Evolutionary conservation across 225 moss, liverwort and hornwort species (phyloP), one percentile per base, ranked within the genome.

Genomic region (Pseudoscleropodium purum): DNA sequence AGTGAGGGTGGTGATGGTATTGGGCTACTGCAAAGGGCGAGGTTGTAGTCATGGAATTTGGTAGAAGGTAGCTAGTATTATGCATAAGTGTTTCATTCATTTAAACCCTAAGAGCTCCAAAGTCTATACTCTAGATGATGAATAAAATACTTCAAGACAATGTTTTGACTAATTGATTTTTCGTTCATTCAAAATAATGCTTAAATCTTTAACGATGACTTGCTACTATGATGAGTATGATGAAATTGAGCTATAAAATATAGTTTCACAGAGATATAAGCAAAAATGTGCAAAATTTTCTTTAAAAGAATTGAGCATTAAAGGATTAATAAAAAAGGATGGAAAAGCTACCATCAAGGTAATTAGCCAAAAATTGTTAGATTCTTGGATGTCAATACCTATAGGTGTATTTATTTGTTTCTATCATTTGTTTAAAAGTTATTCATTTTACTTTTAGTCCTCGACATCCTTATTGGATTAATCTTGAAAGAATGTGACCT

Each of bases 151-250:
- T 59, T 79, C 0, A 79, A 0, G 1, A 39, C 1, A 27, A 29
- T 7, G 4, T 23, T 54, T 56, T 39, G 14, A 0, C 7, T 2
- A 80, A 18, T 30, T 60, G 60, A 60, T 80, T 80, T 60, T 0
- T 41, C 30, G 18, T 41, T 39, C 41, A 39, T 80, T 41, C 13
- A 60, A 60, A 18, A 7, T 18, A 41, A 13, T 60, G 7, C 4
- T 80, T 59, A 12, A 59, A 29, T 29, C 5, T 39, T 60, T 18
- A 59, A 18, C 15, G 39, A 80, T 27, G 39, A 29, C 7, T 27
- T 59, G 39, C 0, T 17, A 1, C 7, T 11, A 39, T 18, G 7
- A 39, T 59, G 2, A 18, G 0, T 27, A 59, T 0, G 0, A 59
- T 59, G 39, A 79, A 59, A 13, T 27, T 79, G 11, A 59, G 39